Evolutionary conservation across 495 filamentous ascomycete genomes (phyloP).

Genomic region (Hamigera avellanea): DNA sequence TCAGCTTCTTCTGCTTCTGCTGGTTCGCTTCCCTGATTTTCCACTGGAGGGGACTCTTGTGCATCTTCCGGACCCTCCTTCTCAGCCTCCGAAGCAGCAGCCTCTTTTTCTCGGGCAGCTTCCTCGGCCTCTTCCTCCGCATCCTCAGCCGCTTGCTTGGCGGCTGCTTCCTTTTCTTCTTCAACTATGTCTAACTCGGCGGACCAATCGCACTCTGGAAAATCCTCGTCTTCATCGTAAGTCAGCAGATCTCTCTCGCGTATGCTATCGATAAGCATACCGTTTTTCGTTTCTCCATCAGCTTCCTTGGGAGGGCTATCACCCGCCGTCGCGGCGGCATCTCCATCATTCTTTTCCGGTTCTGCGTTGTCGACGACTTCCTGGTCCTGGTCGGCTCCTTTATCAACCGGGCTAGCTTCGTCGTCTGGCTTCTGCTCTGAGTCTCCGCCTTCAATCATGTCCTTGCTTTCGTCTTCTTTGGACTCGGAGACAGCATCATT

Average conservation of each 20-base stretch:
- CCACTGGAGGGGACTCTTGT: not conserved
- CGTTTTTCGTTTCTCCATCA: slow-evolving; percentile 4
- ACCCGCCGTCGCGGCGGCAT: not conserved
- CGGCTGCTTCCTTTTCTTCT: slow-evolving; percentile 11
- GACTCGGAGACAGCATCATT: slow-evolving; percentile 12
- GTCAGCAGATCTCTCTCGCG: slow-evolving; percentile 3
- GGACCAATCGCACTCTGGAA: slow-evolving; percentile 10
- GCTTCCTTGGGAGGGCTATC: slow-evolving; percentile 4
- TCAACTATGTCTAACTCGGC: slow-evolving; percentile 13
- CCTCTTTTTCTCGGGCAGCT: slow-evolving; percentile 2
- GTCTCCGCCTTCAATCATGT: slow-evolving; percentile 4
- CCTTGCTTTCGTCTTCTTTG: slow-evolving; percentile 10
- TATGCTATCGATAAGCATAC: slow-evolving; percentile 2
- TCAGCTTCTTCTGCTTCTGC: not conserved
- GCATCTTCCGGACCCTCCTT: not conserved
- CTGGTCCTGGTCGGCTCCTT: not conserved
- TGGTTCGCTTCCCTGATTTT: not conserved
- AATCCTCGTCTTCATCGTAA: slow-evolving; percentile 8
- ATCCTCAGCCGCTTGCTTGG: slow-evolving; percentile 10
- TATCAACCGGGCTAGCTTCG: slow-evolving; percentile 1
- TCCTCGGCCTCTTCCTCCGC: slow-evolving; percentile 8
- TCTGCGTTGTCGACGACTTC: not conserved
- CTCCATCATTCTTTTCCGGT: not conserved
- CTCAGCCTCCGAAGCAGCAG: slow-evolving; percentile 7
- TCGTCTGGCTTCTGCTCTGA: slow-evolving; percentile 1